These are phyloP conservation scores for Hevea brasiliensis DNA, from an alignment of 345 rosid species.

Conservation along the genomic window DNA sequence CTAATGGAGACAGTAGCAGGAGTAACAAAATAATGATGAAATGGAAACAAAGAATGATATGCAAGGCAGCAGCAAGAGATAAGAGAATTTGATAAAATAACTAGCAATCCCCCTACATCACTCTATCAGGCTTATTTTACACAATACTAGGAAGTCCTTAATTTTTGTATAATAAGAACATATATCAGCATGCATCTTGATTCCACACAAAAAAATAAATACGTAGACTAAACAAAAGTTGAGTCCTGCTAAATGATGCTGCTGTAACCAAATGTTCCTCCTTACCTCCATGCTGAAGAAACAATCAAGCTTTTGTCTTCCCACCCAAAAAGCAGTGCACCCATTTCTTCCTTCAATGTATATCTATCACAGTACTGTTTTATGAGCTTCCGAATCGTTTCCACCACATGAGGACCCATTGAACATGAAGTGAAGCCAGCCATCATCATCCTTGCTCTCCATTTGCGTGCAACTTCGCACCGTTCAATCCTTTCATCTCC, in stretches of 20 bases:
- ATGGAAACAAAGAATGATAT: neutral
- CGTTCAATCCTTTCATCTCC: constrained; percentile 95
- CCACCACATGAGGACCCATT: constrained; percentile 54
- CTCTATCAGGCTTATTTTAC: neutral
- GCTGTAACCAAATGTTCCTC: neutral
- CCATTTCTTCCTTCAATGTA: constrained; percentile 58
- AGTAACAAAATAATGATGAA: too few species aligned
- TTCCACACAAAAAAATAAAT: constrained; percentile 26
- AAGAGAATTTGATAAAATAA: neutral
- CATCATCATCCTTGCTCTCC: constrained; percentile 97
- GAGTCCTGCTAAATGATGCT: neutral
- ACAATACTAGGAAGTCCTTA: constrained; percentile 3
- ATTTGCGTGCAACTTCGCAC: constrained; percentile 86
- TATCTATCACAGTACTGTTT: constrained; percentile 66
- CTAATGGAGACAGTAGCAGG: too few species aligned
- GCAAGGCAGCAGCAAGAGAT: neutral
- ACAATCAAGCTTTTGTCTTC: constrained; percentile 81
- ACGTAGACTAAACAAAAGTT: constrained; percentile 6
- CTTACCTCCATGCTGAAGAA: constrained; percentile 84
- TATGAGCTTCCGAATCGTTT: constrained; percentile 48
- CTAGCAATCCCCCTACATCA: constrained; percentile 10
- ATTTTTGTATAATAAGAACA: constrained; percentile 3
- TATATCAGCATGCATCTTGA: constrained; percentile 20
- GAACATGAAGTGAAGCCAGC: constrained; percentile 75
- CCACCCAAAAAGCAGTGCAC: constrained; percentile 84